phyloP scores from a whole-genome alignment of 306 rosid genomes.

The cucumber (Cucumis sativus) region DNA sequence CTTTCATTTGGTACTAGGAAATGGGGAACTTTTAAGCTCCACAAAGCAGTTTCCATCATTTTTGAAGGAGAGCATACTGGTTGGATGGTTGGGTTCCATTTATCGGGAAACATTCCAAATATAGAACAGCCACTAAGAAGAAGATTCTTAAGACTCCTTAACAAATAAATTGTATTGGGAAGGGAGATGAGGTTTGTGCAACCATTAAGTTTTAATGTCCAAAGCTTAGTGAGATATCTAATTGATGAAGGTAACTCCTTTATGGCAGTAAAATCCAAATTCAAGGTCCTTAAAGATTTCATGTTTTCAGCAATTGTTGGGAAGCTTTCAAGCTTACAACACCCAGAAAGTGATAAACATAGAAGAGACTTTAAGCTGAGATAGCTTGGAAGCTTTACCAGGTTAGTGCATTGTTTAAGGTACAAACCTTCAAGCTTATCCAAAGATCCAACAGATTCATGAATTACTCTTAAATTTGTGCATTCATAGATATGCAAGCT shows the following conservation, averaged over 20 bases:
- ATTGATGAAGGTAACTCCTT: neutral
- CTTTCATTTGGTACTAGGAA: too few relatives aligned
- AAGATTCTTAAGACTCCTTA: neutral
- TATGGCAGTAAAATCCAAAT: neutral
- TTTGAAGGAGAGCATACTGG: neutral
- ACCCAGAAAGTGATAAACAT: neutral
- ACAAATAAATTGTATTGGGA: neutral
- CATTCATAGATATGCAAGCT: neutral
- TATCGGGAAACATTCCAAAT: neutral
- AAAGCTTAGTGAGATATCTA: neutral
- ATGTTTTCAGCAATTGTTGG: neutral
- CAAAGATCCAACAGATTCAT: neutral
- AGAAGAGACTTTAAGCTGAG: neutral
- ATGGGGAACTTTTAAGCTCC: neutral
- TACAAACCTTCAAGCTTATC: neutral
- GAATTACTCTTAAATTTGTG: neutral
- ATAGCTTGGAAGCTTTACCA: neutral
- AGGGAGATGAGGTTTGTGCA: neutral
- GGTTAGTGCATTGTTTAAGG: neutral
- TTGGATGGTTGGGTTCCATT: neutral
- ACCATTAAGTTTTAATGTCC: rapidly evolving
- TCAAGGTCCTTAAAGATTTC: rapidly evolving
- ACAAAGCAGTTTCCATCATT: neutral
- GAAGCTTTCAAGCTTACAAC: neutral
- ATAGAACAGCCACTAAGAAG: neutral